Evolutionary conservation across 768 basidiomycete species (phyloP).

Genomic region (Kwoniella sp.): DNA sequence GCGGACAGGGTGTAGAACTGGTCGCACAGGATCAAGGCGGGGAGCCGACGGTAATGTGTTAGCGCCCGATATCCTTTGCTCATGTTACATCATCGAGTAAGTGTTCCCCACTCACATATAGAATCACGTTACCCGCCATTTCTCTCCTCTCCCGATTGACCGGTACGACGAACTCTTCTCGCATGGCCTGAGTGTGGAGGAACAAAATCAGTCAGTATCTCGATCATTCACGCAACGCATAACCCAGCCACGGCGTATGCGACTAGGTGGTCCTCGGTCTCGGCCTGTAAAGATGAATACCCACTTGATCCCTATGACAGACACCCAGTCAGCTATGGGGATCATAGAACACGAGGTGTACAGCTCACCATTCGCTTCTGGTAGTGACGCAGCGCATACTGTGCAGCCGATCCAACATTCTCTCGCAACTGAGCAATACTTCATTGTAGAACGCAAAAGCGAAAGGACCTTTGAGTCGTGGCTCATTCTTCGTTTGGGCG

Average conservation of each 20-base stretch:
- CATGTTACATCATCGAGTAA: too few species aligned
- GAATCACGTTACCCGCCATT: conserved; percentile 85
- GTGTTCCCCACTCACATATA: conserved; percentile 60
- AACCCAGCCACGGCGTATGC: too few species aligned
- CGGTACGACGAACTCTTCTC: conserved; percentile 83
- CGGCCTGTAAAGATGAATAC: conserved; percentile 42
- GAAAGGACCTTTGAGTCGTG: conserved; percentile 93
- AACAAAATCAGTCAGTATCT: too few species aligned
- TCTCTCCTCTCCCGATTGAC: conserved; percentile 86
- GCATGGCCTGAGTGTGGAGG: conserved; percentile 75
- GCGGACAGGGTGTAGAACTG: conserved; percentile 54
- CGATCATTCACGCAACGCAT: too few species aligned
- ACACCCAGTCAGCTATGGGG: conserved; percentile 6
- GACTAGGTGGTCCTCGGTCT: too few species aligned
- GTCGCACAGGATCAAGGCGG: conserved; percentile 66
- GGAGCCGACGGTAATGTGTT: too few species aligned
- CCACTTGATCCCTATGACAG: conserved; percentile 69
- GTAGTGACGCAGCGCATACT: conserved; percentile 98
- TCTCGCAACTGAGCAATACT: conserved; percentile 54
- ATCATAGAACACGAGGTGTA: not conserved
- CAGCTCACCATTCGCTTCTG: conserved; percentile 79
- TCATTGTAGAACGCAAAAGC: conserved; percentile 77
- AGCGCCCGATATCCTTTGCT: not conserved
- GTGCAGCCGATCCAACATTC: conserved; percentile 67
- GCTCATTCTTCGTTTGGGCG: conserved; percentile 86